Evolutionary conservation across 192 early-diverging fungal genomes (phyloP), one percentile per base, ranked within the genome.

Genomic region (Chytriomyces confervae): DNA sequence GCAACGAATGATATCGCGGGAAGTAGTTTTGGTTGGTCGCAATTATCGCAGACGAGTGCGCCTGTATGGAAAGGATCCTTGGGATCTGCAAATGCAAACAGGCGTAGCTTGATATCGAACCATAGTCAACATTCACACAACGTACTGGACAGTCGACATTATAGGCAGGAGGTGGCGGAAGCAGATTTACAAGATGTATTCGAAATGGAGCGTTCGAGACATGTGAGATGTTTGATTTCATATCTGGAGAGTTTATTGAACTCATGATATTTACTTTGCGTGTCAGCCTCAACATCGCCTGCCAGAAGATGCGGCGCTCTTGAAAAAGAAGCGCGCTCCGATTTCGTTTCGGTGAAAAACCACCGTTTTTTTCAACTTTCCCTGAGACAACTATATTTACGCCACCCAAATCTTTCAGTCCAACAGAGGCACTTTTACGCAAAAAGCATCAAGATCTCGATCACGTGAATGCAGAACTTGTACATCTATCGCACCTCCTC

Each of bases 381-480:
- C 24, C 24, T 1, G 0, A 18, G 10, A 29, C 1, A 7, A 48
- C 67, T 1, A 24, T 64, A 64, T 29, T 64, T 64, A 11, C 10
- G 0, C 53, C 53, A 57, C 0, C 11, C 16, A 0, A 9, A 68
- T 23, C 11, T 53, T 8, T n/a, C 1, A 76, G 74, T 29, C 74
- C 64, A 10, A 76, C 45, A 27, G 74, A 76, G 50, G 62, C 44
- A 6, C 64, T 50, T n/a, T 46, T 76, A 0, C 51, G 60, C 18
- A 76, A 76, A 51, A 36, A 49, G 6, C 62, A 64, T 66, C 62
- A 76, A 16, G 74, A 76, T 4, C 48, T 76, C 6, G 74, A 76
- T 51, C 11, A 66, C 1, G 61, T 76, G 11, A 76, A 76, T 53
- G 74, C 74, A 18, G 74, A 76, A 29, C 74, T 76, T 7, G 74